These are phyloP conservation scores for Jacaranda mimosifolia DNA, from an alignment of 257 asterid genomes.

Conservation along the genomic window DNA sequence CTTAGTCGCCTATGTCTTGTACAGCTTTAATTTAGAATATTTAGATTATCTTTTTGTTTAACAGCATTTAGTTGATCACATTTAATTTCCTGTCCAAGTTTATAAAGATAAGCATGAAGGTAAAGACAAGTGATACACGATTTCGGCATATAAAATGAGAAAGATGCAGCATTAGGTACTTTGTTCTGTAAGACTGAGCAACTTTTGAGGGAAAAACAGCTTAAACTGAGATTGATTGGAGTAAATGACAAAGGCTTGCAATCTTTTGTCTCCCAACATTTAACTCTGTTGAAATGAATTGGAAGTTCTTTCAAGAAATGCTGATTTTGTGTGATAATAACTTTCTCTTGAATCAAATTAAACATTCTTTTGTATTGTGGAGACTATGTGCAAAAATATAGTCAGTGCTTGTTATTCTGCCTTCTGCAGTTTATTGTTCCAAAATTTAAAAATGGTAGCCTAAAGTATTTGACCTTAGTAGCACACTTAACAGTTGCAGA, in stretches of 20 bases:
- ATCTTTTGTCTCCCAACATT: neutral
- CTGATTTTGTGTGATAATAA: too few relatives aligned
- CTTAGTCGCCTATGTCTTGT: neutral
- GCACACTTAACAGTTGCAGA: neutral
- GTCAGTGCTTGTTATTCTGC: slow-evolving; percentile 3
- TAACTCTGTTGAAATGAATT: neutral
- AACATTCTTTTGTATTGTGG: neutral
- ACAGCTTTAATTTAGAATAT: slow-evolving; percentile 9
- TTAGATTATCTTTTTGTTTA: neutral
- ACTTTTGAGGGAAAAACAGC: neutral
- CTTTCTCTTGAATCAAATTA: neutral
- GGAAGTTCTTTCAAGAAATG: neutral
- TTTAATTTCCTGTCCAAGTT: neutral
- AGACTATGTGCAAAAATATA: neutral
- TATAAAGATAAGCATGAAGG: neutral
- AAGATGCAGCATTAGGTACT: slow-evolving; percentile 13
- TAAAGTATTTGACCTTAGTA: neutral
- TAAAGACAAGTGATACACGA: neutral
- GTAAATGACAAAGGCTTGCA: neutral
- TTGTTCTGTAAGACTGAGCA: neutral
- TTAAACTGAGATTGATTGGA: neutral
- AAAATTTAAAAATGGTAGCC: neutral
- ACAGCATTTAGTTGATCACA: neutral
- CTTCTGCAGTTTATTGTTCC: neutral
- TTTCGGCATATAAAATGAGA: slow-evolving; percentile 5